These are phyloP conservation scores for Thalassiosira profunda DNA, from an alignment of 108 stramenopile genomes.

Conservation along the genomic window DNA sequence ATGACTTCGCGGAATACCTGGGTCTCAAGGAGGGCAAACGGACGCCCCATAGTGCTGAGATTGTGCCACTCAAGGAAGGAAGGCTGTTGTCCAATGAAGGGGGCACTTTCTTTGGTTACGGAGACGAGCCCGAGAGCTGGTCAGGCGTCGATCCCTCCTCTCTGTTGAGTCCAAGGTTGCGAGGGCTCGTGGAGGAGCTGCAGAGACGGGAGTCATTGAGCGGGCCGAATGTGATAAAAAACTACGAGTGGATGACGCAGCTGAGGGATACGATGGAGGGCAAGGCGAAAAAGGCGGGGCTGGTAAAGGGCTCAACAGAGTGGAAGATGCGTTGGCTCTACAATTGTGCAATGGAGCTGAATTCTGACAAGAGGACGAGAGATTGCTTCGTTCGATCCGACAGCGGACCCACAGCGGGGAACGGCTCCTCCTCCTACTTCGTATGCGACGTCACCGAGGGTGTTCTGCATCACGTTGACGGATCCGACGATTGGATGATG, in stretches of 20 bases:
- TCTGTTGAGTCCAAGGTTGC: slow-evolving; percentile 17
- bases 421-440: no score
- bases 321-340: slow-evolving; percentile 52
- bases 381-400: no score
- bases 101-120: slow-evolving; percentile 39
- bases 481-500: no score
- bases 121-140: slow-evolving; percentile 47
- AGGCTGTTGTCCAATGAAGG: not conserved
- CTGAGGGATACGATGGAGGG: slow-evolving; percentile 14
- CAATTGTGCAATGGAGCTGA: no score
- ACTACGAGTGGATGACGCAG: slow-evolving; percentile 10
- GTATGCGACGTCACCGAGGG: no score
- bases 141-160: slow-evolving; percentile 9
- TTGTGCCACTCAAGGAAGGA: slow-evolving; percentile 11
- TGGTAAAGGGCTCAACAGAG: slow-evolving; percentile 40
- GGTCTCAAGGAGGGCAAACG: slow-evolving; percentile 59
- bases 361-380: no score
- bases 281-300: slow-evolving; percentile 43
- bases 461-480: no score
- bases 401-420: no score
- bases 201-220: slow-evolving; percentile 12
- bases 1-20: slow-evolving; percentile 66
- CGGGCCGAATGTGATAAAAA: slow-evolving; percentile 34
- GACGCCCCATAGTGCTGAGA: slow-evolving; percentile 18
- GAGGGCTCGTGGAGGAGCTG: slow-evolving; percentile 22